Percentiles rank a stretch among this genome's conserved stretches.
phyloP scores from a whole-genome alignment of 2,329 filamentous ascomycete genomes.

The Septoria petroselini region DNA sequence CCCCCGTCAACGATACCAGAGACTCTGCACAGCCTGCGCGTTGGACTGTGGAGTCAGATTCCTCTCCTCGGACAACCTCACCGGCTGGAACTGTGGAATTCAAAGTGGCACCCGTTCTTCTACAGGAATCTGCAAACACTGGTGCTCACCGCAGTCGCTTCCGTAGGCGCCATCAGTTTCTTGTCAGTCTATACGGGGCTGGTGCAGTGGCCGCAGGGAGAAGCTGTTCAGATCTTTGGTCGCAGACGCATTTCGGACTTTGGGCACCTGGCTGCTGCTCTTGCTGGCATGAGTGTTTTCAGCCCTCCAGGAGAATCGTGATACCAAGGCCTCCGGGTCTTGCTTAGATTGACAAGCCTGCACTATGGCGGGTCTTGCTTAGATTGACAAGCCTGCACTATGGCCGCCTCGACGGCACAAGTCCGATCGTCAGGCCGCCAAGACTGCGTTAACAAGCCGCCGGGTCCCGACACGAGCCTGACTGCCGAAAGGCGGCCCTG shows the following conservation, averaged over 20 bases:
- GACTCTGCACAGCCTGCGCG: slow-evolving; percentile 14
- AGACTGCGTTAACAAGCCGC: not conserved
- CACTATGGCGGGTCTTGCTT: not conserved
- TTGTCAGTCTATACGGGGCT: slow-evolving; percentile 29
- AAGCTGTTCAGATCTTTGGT: slow-evolving; percentile 37
- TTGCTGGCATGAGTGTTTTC: slow-evolving; percentile 34
- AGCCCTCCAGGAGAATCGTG: not conserved
- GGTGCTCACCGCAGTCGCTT: slow-evolving; percentile 21
- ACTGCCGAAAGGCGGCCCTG: too few relatives aligned
- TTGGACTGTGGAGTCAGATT: slow-evolving; percentile 26
- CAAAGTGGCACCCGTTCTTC: slow-evolving; percentile 19
- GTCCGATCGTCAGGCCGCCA: not conserved
- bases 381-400: not conserved
- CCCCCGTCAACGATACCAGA: slow-evolving; percentile 10
- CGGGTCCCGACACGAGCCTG: not conserved
- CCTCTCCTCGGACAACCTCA: slow-evolving; percentile 23
- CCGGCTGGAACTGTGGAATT: slow-evolving; percentile 19
- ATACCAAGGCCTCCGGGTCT: too few relatives aligned
- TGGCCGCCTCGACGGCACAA: not conserved
- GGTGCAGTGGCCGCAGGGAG: slow-evolving; percentile 36
- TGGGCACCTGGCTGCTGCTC: slow-evolving; percentile 37
- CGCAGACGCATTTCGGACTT: slow-evolving; percentile 36
- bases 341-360: not conserved
- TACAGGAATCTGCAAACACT: slow-evolving; percentile 26
- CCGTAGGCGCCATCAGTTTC: slow-evolving; percentile 21